Evolutionary conservation across 768 basidiomycete genomes (phyloP).

Genomic region (Hygrophorus russula): DNA sequence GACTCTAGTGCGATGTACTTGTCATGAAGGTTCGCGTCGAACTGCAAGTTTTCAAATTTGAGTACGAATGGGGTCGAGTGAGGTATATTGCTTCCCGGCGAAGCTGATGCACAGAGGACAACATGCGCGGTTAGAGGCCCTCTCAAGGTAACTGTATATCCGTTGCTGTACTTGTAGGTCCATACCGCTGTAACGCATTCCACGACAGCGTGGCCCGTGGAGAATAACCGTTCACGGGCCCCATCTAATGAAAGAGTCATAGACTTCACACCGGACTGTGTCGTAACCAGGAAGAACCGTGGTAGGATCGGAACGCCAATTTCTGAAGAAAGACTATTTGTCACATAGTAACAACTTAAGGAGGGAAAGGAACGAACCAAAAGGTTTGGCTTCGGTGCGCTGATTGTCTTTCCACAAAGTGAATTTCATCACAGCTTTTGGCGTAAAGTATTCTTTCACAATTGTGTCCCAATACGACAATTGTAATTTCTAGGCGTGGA

Average conservation of each 20-base stretch:
- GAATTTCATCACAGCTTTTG: constrained; percentile 62
- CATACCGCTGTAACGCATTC: constrained; percentile 68
- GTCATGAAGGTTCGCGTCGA: constrained; percentile 63
- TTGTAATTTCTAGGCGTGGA: constrained; percentile 39
- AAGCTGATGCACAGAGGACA: constrained; percentile 22
- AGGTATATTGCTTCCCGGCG: constrained; percentile 13
- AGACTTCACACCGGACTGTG: constrained; percentile 74
- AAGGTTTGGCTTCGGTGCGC: constrained; percentile 69
- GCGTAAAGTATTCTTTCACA: constrained; percentile 60
- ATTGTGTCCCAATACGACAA: constrained; percentile 57
- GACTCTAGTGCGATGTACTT: constrained; percentile 62
- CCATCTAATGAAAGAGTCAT: constrained; percentile 76
- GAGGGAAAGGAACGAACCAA: constrained; percentile 41
- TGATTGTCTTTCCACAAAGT: constrained; percentile 85
- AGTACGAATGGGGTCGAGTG: constrained; percentile 22
- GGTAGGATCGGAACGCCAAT: constrained; percentile 72
- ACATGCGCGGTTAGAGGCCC: constrained; percentile 68
- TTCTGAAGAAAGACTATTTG: constrained; percentile 30
- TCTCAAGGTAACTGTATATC: constrained; percentile 66
- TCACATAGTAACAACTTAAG: not conserved
- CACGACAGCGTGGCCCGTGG: constrained; percentile 40
- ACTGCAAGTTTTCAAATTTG: constrained; percentile 65
- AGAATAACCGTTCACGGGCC: constrained; percentile 50
- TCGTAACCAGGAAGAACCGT: constrained; percentile 77
- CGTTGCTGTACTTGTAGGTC: constrained; percentile 75